Conservation (phyloP, 164 flowering plant genomes). For the Nelumbo lutea region DNA sequence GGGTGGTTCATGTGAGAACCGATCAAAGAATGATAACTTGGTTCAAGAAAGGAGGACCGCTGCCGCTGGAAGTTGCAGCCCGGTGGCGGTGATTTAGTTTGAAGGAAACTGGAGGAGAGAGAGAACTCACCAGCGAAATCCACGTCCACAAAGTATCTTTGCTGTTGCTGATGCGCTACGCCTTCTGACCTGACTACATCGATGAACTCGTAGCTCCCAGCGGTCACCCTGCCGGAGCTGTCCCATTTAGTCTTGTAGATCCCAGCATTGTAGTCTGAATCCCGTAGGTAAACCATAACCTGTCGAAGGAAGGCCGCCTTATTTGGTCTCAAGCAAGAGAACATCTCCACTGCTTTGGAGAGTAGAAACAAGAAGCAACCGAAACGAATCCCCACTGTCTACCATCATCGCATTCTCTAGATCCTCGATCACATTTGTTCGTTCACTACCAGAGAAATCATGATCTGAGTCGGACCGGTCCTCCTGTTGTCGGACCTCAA, state of each 20-base stretch:
- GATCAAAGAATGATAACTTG: too few relatives aligned
- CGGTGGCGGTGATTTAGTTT: too few relatives aligned
- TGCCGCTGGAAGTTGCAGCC: too few relatives aligned
- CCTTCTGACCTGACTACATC: constrained; percentile 31
- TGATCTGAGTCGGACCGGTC: constrained; percentile 21
- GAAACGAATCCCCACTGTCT: constrained; percentile 28
- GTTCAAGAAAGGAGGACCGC: too few relatives aligned
- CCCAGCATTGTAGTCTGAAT: constrained; percentile 67
- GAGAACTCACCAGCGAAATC: constrained; percentile 54
- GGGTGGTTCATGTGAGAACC: too few relatives aligned
- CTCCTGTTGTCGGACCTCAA: not conserved
- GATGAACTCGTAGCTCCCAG: constrained; percentile 73
- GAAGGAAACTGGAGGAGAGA: too few relatives aligned
- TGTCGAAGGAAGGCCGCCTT: constrained; percentile 29
- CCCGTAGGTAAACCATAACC: constrained; percentile 52
- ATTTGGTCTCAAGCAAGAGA: constrained; percentile 13
- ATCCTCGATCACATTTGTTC: constrained; percentile 1
- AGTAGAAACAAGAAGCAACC: constrained; percentile 28
- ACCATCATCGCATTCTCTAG: constrained; percentile 4
- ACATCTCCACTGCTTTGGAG: constrained; percentile 30
- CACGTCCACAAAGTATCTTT: constrained; percentile 52
- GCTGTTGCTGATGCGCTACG: not conserved
- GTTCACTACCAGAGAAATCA: constrained; percentile 10
- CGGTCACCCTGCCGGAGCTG: constrained; percentile 35
- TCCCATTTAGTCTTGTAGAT: constrained; percentile 81